Percentiles rank a stretch among this genome's conserved stretches.
Evolutionary conservation across 257 asterid genomes (phyloP).

Genomic region (Solanum corneliomulleri): DNA sequence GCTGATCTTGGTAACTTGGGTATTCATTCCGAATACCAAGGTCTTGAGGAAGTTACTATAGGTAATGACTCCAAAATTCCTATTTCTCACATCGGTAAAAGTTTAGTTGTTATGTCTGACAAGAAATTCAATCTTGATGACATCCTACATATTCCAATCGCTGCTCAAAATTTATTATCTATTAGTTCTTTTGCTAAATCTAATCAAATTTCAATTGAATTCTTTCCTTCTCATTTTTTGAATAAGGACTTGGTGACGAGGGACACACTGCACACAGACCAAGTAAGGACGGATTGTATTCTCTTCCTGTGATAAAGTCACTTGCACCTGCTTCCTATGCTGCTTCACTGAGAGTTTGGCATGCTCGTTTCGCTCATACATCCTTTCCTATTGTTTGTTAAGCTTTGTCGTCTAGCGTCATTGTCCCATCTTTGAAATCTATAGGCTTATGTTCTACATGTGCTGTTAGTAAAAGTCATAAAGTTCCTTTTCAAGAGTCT

Average conservation of each 20-base stretch:
- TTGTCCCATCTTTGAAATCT: too few species aligned
- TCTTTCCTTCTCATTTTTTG: too few species aligned
- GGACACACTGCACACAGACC: background rate
- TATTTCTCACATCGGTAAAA: background rate
- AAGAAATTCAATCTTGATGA: too few species aligned
- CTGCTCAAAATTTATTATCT: too few species aligned
- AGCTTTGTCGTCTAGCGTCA: too few species aligned
- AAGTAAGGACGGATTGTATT: background rate
- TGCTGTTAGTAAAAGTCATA: background rate
- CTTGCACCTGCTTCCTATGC: background rate
- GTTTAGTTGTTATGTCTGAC: background rate
- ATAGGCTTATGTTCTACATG: background rate
- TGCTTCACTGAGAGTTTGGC: background rate
- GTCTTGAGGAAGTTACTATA: background rate
- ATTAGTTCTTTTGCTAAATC: too few species aligned
- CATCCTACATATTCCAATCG: too few species aligned
- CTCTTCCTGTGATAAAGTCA: background rate
- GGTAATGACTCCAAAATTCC: background rate
- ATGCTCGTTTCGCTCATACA: background rate
- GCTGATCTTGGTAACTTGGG: background rate
- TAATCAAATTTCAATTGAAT: too few species aligned
- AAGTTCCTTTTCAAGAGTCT: background rate
- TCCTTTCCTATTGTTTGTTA: background rate
- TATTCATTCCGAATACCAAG: background rate
- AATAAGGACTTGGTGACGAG: background rate